These are phyloP conservation scores for Neostapfia colusana DNA, from an alignment of 176 grass and related monocot genomes.

Conservation along the genomic window DNA sequence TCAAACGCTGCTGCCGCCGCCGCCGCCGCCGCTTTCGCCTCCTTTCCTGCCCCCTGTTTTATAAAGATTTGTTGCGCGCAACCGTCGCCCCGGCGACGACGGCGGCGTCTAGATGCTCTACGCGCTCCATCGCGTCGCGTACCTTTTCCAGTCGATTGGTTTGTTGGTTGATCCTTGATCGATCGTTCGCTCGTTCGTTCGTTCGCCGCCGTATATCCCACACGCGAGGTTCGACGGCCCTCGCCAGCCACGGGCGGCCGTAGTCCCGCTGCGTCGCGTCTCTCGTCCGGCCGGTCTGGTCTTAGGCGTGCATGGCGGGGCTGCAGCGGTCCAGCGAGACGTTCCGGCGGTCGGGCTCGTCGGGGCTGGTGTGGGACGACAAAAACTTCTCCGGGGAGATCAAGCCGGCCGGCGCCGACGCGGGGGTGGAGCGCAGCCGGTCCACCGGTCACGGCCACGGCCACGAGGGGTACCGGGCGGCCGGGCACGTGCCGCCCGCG, in stretches of 20 bases:
- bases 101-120: neutral
- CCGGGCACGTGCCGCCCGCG: slow-evolving; percentile 58
- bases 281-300: neutral
- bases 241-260: neutral
- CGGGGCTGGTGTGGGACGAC: slow-evolving; percentile 86
- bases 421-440: slow-evolving; percentile 35
- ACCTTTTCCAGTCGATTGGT: neutral
- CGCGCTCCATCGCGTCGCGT: neutral
- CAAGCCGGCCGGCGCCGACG: slow-evolving; percentile 37
- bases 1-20: slow-evolving; percentile 26
- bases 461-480: slow-evolving; percentile 52
- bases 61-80: neutral
- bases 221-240: neutral
- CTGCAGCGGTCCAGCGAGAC: slow-evolving; percentile 81
- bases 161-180: neutral
- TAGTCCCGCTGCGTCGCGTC: neutral
- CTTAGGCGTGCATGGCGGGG: slow-evolving; percentile 49
- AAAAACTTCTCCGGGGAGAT: slow-evolving; percentile 55
- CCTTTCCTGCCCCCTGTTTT: neutral
- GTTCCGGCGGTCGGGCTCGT: slow-evolving; percentile 87
- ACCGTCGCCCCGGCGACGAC: slow-evolving; percentile 15
- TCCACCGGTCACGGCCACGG: slow-evolving; percentile 4
- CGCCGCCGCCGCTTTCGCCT: slow-evolving; percentile 12
- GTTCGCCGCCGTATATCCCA: neutral
- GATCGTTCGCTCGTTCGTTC: neutral